These are phyloP conservation scores for Climacium dendroides DNA, from an alignment of 225 moss, liverwort and hornwort species.

Conservation along the genomic window DNA sequence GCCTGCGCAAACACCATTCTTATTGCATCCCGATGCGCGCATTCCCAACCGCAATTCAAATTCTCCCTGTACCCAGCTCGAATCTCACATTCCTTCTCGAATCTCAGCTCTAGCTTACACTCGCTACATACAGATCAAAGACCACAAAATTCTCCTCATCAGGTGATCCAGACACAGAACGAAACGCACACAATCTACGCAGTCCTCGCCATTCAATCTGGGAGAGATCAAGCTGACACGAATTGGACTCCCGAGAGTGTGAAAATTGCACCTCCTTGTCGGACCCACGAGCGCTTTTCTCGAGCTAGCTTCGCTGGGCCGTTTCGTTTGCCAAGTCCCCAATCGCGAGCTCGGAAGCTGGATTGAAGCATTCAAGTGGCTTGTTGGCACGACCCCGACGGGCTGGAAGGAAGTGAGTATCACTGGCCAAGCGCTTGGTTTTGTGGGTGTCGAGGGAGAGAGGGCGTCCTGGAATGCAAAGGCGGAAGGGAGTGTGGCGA, in stretches of 20 bases:
- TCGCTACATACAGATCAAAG: background rate
- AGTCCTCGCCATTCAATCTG: background rate
- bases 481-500: conserved; percentile 15
- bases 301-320: background rate
- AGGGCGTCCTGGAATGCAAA: background rate
- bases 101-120: background rate
- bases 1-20: background rate
- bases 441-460: background rate
- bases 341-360: background rate
- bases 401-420: background rate
- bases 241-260: background rate
- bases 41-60: background rate
- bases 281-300: background rate
- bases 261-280: background rate
- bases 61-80: background rate
- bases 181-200: background rate
- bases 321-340: background rate
- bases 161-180: background rate
- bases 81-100: background rate
- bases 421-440: background rate
- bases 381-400: background rate
- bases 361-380: background rate
- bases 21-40: background rate
- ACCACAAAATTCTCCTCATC: background rate
- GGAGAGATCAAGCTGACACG: background rate